Evolutionary conservation across 2,329 filamentous ascomycete genomes (phyloP).

Genomic region (Pseudocercospora musae): DNA sequence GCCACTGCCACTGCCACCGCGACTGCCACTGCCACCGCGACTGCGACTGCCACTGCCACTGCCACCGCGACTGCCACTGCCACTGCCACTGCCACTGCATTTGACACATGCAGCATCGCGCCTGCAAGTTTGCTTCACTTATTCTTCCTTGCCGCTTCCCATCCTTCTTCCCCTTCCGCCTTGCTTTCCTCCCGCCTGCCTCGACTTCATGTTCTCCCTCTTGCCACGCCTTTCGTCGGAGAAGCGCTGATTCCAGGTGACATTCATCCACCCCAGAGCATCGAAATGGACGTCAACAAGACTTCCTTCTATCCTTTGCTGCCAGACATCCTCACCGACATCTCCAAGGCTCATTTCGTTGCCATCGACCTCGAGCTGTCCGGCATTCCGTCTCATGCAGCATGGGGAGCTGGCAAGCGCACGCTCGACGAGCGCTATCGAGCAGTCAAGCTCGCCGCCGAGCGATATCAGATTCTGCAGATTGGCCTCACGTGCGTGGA

Average conservation of each 20-base stretch:
- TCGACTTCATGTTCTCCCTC: conserved; percentile 20
- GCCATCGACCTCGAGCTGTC: conserved; percentile 66
- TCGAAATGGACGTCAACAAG: conserved; percentile 56
- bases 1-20: too few species aligned
- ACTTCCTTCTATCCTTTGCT: conserved; percentile 50
- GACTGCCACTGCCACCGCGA: too few species aligned
- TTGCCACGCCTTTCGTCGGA: conserved; percentile 13
- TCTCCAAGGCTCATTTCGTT: conserved; percentile 60
- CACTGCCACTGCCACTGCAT: too few species aligned
- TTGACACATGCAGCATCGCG: conserved; percentile 10
- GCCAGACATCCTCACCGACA: conserved; percentile 55
- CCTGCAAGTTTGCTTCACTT: conserved; percentile 22
- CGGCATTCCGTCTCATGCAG: conserved; percentile 52
- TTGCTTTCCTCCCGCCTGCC: conserved; percentile 17
- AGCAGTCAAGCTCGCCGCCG: conserved; percentile 59
- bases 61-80: too few species aligned
- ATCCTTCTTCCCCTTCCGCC: conserved; percentile 11
- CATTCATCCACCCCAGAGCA: not conserved
- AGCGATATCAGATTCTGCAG: conserved; percentile 63
- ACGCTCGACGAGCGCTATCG: conserved; percentile 59
- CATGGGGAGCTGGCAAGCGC: conserved; percentile 41
- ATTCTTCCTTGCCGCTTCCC: conserved; percentile 20
- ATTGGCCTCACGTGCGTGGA: conserved; percentile 64
- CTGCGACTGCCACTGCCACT: too few species aligned
- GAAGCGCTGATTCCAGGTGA: conserved; percentile 15